phyloP scores from a whole-genome alignment of 2,329 filamentous ascomycete species.

The Sarocladium brachiariae region DNA sequence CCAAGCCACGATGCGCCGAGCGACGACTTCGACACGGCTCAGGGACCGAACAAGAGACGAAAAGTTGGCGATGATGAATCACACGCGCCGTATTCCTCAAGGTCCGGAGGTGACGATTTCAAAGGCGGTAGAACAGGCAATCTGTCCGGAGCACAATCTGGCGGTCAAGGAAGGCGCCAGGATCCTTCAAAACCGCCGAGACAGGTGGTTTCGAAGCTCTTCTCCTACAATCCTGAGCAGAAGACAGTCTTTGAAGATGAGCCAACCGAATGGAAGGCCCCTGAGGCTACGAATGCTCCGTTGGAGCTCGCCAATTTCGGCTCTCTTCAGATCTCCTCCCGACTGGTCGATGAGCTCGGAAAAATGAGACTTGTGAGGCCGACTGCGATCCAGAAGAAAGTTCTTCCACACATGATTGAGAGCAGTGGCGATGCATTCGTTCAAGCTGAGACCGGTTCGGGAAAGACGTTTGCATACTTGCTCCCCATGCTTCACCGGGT shows the following conservation, averaged over 20 bases:
- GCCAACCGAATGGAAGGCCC: conserved; percentile 43
- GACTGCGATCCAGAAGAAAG: conserved; percentile 89
- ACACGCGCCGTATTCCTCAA: conserved; percentile 7
- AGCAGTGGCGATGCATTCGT: conserved; percentile 89
- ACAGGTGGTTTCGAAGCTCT: conserved; percentile 82
- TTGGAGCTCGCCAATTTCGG: conserved; percentile 84
- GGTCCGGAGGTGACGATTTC: not conserved
- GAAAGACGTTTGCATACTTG: conserved; percentile 95
- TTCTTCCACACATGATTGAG: conserved; percentile 71
- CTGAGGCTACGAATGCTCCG: conserved; percentile 84
- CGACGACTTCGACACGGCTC: conserved; percentile 19
- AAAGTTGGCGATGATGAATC: conserved; percentile 25
- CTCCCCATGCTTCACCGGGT: conserved; percentile 87
- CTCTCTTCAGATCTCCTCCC: conserved; percentile 72
- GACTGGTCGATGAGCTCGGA: conserved; percentile 73
- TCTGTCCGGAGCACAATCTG: not conserved
- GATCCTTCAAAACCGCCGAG: conserved; percentile 16
- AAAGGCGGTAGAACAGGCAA: conserved; percentile 7
- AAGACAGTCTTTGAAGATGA: conserved; percentile 53
- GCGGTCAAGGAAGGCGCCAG: not conserved
- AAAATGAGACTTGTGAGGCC: conserved; percentile 88
- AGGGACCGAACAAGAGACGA: conserved; percentile 39
- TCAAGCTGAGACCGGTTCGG: conserved; percentile 93
- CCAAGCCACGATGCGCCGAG: conserved; percentile 11
- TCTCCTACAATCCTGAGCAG: conserved; percentile 78